Base-by-base conservation (phyloP, 2,329 filamentous ascomycete species). In the Fusarium protoensiforme region DNA sequence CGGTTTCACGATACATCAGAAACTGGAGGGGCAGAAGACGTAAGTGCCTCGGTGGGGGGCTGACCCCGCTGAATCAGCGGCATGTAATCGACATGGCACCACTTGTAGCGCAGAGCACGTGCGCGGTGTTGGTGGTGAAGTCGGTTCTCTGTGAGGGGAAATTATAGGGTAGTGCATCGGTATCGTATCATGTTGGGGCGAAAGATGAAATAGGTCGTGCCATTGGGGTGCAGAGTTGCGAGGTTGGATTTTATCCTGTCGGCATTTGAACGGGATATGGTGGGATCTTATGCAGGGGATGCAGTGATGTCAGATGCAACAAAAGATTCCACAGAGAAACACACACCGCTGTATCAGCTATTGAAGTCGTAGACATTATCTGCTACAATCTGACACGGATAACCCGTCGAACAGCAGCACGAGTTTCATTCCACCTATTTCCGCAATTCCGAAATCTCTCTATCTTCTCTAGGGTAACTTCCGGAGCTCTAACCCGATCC, bases 1-100 rank as follows among this genome's bases (percentile, higher is more conserved):
- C 41, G 16, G 46, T 29, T n/a, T 51, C 46, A 51, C 18, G 46
- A 51, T 51, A n/a, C 7, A 29, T 31, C 27, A 31, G 41, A 46
- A 51, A 51, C 46, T 31, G 27, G 46, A 51, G 46, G 46, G 46
- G 46, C 11, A 31, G 22, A 13, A 14, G n/a, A 14, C 29, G 51
- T 54, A 39, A 20, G 36, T 58, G 29, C 8, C 18, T 31, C 11
- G 22, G 16, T 4, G 35, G 22, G 58, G 35, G 58, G 27, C 31
- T 16, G 58, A 22, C 41, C 41, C 41, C 41, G 64, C 67, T 67
- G 67, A 69, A 69, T 69, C 67, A 69, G 67, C 67, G 16, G 59
- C 67, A 27, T 64, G 67, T 69, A 67, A 69, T 46, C 48, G 59
- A 39, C 18, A 53, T 61, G 59, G 59, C 59, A 61, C 43, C 59